Evolutionary conservation across 345 rosid genomes (phyloP), one percentile per base, ranked within the genome.

Genomic region (Firmiana major): DNA sequence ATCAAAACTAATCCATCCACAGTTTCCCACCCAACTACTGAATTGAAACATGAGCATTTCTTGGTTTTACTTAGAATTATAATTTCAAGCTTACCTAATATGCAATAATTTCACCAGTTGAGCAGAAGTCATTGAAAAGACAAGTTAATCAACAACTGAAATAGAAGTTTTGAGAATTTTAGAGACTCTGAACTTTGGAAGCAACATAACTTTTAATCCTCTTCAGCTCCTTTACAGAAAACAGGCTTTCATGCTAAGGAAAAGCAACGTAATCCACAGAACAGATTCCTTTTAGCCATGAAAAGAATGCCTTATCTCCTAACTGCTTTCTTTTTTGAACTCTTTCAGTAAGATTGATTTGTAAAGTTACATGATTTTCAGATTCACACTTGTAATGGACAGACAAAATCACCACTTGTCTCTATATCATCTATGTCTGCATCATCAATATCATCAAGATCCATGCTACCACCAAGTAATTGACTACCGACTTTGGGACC

Each of bases 371-470:
- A 19, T 21, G 7, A 46, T 4, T 19, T 6, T 54, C 6, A 21
- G 49, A 40, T 4, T 57, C 42, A 42, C 53, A 79, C 69, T 88
- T 83, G 90, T 48, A 94, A 63, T 15, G 91, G 91, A 81, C 92
- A 94, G 28, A 94, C 97, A 80, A 94, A 94, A 75, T 94, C 98
- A 13, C 93, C 98, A 24, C 90, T 88, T 34, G 84, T 81, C 75
- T 89, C 97, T 0, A 81, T 71, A 48, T 88, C 90, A 66, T 88
- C 75, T 5, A 73, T 73, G 72, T 82, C n/a, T n/a, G n/a, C n/a
- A n/a, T n/a, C 91, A 55, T 91, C 95, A 4, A 86, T 74, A 24
- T 89, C 96, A 74, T 90, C 93, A 40, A 90, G 82, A 80, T 91
- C 99, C 85, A 92, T 73, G 80, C 92, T 90, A 9, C 93, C 93